Base-by-base conservation (phyloP, 2,329 filamentous ascomycete genomes). In the Gliomastix tumulicola region DNA sequence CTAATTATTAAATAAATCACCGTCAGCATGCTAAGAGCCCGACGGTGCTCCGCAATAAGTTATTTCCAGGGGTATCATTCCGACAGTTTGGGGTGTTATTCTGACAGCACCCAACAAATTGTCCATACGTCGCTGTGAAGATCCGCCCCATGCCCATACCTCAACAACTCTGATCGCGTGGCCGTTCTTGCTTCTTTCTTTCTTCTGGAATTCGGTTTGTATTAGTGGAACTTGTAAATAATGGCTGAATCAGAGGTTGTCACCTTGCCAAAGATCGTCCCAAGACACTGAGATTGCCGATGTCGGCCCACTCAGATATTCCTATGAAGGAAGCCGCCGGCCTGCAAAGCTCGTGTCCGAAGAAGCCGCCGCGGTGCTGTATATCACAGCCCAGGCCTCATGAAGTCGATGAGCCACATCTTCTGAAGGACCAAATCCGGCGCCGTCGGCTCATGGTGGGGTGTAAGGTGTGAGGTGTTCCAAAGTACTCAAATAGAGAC, bases 111-210 rank as follows among this genome's bases (percentile, higher is more conserved):
- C n/a, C n/a, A n/a, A n/a, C n/a, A n/a, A n/a, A n/a, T n/a, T n/a
- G n/a, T n/a, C n/a, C n/a, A n/a, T n/a, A n/a, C n/a, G n/a, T n/a
- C n/a, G n/a, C n/a, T n/a, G n/a, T n/a, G n/a, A n/a, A n/a, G 51
- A 40, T 31, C 23, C 25, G 21, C 20, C 32, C 25, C 32, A 17
- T 28, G 35, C 25, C 25, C 25, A 28, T 28, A 28, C 11, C 25
- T 28, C 4, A n/a, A 28, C 25, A 4, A 90, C 9, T 28, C 25
- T 28, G 25, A 28, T 28, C 11, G 25, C 25, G 13, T 28, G 10
- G 25, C 25, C 25, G 11, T n/a, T 28, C 25, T 28, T 28, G 10
- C 25, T 13, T 28, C 25, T 28, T 28, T 28, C 25, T 28, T 13
- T 28, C 25, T n/a, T 28, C 25, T 16, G 10, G 10, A 16, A 28